Conservation (phyloP, 805 yeast genomes). For the Nadsonia fulvescens region DNA sequence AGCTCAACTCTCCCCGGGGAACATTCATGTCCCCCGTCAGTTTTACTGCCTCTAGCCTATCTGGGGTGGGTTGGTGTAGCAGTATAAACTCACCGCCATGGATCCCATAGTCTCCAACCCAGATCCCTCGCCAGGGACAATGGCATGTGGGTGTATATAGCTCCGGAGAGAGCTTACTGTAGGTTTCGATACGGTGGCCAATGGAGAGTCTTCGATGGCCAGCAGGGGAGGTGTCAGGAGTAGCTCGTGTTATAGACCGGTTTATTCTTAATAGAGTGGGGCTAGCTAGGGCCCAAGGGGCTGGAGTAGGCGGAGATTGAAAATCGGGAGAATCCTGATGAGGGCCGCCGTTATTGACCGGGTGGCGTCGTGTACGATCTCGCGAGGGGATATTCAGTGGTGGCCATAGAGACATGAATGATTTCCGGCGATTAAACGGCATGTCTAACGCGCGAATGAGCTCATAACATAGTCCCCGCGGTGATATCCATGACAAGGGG, state of each 20-base stretch:
- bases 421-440: too few species aligned
- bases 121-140: constrained; percentile 14
- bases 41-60: constrained; percentile 14
- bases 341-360: too few species aligned
- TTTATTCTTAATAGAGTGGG: too few species aligned
- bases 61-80: constrained; percentile 12
- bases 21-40: constrained; percentile 13
- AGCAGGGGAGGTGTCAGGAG: too few species aligned
- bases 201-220: too few species aligned
- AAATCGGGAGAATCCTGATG: too few species aligned
- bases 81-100: constrained; percentile 11
- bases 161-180: not conserved
- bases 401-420: constrained; percentile 9
- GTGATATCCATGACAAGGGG: too few species aligned
- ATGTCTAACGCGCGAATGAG: too few species aligned
- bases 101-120: constrained; percentile 13
- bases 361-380: constrained; percentile 12
- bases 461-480: too few species aligned
- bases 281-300: too few species aligned
- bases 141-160: constrained; percentile 1
- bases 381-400: constrained; percentile 10
- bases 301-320: too few species aligned
- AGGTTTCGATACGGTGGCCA: not conserved
- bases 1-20: constrained; percentile 15
- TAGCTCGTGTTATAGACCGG: too few species aligned